Percentiles rank a stretch among this genome's conserved stretches.
Conservation (phyloP, 495 filamentous ascomycete species). For the Lepraria neglecta region DNA sequence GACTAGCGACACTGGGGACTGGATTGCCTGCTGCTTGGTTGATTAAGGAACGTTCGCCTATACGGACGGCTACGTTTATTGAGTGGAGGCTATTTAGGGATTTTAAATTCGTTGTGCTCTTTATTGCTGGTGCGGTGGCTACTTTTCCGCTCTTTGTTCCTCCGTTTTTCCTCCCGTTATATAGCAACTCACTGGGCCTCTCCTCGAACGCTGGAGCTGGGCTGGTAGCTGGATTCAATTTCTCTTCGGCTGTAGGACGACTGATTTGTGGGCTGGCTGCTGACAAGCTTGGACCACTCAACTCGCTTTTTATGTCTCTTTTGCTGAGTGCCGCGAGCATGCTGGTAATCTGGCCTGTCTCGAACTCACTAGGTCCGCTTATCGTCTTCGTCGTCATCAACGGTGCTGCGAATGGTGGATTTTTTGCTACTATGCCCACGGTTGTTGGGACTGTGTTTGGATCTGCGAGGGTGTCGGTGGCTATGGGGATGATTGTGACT, state of each 20-base stretch:
- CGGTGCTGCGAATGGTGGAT: conserved; percentile 50
- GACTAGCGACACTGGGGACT: conserved; percentile 41
- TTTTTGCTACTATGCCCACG: conserved; percentile 57
- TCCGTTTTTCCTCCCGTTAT: conserved; percentile 53
- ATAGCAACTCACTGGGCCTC: conserved; percentile 42
- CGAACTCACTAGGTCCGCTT: conserved; percentile 45
- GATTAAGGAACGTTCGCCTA: conserved; percentile 47
- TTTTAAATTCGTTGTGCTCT: conserved; percentile 45
- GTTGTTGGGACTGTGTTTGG: conserved; percentile 54
- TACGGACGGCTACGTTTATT: conserved; percentile 40
- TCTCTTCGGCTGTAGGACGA: conserved; percentile 48
- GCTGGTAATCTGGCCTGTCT: conserved; percentile 53
- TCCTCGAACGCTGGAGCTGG: conserved; percentile 45
- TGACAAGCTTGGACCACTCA: conserved; percentile 47
- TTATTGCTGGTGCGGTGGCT: conserved; percentile 49
- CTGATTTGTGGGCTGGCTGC: conserved; percentile 44
- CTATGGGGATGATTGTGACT: conserved; percentile 56
- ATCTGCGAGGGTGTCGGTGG: conserved; percentile 46
- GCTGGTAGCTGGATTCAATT: conserved; percentile 52
- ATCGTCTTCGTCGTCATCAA: conserved; percentile 49
- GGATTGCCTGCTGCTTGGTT: conserved; percentile 52
- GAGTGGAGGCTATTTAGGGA: conserved; percentile 42
- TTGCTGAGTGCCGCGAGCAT: conserved; percentile 48
- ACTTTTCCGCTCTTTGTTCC: conserved; percentile 58
- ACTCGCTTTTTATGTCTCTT: conserved; percentile 44